Base-by-base conservation (phyloP, 2,329 filamentous ascomycete species). In the Penicillium sp. region DNA sequence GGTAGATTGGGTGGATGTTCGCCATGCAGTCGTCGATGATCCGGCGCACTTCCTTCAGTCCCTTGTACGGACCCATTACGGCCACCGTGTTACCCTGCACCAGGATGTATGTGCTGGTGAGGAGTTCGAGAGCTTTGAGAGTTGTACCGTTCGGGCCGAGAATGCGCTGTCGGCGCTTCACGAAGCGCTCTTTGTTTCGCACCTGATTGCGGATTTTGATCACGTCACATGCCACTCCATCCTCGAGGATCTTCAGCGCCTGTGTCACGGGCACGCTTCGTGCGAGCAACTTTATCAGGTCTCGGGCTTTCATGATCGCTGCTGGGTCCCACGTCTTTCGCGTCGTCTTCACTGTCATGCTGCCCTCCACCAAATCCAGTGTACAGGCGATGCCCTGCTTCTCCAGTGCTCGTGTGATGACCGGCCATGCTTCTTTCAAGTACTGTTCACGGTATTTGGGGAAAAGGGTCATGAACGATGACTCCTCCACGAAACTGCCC, bases 381-480 rank as follows among this genome's bases (percentile, higher is more conserved):
- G 88, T 91, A 67, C 92, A 96, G 36, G 88, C 89, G 39, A 99
- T 89, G 58, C 91, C 90, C 49, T 81, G 77, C 72, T 93, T 95
- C 64, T 95, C 88, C 52, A 99, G 83, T 0, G 88, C 80, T 63
- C 87, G 86, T 25, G 90, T 97, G 51, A 99, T 83, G 38, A 95
- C 80, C 3, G 92, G 89, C 93, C 93, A 99, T 62, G 87, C 86
- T 68, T 95, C 89, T 66, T 88, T 90, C 48, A 99, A 77, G 65
- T 97, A 96, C 41, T 89, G 81, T 78, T 99, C 93, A 64, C 93
- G 86, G 72, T 99, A 99, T 73, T 95, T 95, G 56, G 93, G 93
- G 67, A 97, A 97, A 6, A 97, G 73, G 11, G 77, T 80, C 53
- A 75, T 75, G 69, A 99, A 99, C 4, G 88, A 90, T 1, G 89